Conservation (phyloP, 2,329 filamentous ascomycete species). For the Sporothrix humicola region DNA sequence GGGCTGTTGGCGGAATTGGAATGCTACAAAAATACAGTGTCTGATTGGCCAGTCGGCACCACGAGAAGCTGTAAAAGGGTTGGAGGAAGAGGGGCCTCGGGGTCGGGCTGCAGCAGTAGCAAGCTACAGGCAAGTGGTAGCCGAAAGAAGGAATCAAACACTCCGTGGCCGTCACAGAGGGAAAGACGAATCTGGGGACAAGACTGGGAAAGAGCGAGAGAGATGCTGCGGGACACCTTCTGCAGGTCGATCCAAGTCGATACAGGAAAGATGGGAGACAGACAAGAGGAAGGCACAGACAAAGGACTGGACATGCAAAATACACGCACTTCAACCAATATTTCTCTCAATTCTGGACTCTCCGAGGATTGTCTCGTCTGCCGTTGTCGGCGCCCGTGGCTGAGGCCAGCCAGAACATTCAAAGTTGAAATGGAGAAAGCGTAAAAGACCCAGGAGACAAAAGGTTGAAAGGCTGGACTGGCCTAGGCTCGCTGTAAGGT, state of each 20-base stretch:
- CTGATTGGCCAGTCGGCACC: slow-evolving; percentile 24
- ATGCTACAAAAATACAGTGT: slow-evolving; percentile 10
- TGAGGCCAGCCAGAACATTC: background rate
- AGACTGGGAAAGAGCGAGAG: background rate
- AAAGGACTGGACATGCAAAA: background rate
- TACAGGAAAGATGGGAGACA: background rate
- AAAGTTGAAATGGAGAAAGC: slow-evolving; percentile 11
- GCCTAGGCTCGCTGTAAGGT: background rate
- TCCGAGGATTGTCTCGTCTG: background rate
- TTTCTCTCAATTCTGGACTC: background rate
- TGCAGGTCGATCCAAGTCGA: slow-evolving; percentile 10
- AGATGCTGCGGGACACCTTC: slow-evolving; percentile 7
- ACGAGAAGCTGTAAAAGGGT: slow-evolving; percentile 11
- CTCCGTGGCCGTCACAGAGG: background rate
- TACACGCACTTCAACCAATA: background rate
- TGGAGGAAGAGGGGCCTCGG: background rate
- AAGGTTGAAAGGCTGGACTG: background rate
- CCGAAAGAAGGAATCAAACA: slow-evolving; percentile 7
- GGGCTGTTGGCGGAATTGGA: slow-evolving; percentile 15
- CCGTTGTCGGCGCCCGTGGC: slow-evolving; percentile 9
- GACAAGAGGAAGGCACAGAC: background rate
- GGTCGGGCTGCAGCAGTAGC: background rate
- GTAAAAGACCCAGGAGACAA: background rate
- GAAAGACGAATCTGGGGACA: background rate
- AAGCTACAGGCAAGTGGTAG: background rate